phyloP scores from a whole-genome alignment of 2,329 filamentous ascomycete genomes.

The Xylaria sp. region DNA sequence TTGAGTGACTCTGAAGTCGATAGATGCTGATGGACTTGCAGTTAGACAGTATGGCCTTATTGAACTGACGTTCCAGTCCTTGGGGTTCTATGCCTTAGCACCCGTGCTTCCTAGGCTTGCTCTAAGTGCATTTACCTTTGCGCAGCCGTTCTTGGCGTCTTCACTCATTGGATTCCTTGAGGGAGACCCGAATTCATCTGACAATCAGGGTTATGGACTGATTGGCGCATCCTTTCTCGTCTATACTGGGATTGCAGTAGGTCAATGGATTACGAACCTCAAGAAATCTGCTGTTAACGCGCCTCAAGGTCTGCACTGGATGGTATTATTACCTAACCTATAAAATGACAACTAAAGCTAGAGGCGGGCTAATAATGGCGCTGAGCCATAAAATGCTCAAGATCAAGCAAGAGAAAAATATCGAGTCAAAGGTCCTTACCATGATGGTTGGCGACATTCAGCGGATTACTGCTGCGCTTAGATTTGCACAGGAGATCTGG shows the following conservation, averaged over 20 bases:
- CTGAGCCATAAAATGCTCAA: slow-evolving; percentile 28
- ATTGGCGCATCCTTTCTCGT: slow-evolving; percentile 30
- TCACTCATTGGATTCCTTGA: slow-evolving; percentile 27
- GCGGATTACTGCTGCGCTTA: slow-evolving; percentile 19
- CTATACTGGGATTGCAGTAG: slow-evolving; percentile 29
- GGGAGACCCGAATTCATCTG: not conserved
- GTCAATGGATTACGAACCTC: not conserved
- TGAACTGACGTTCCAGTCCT: slow-evolving; percentile 6
- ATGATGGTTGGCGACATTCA: slow-evolving; percentile 29
- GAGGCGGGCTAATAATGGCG: slow-evolving; percentile 23
- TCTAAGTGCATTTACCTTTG: slow-evolving; percentile 28
- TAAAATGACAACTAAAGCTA: slow-evolving; percentile 17
- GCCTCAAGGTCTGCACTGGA: slow-evolving; percentile 20
- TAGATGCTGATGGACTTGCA: slow-evolving; percentile 8
- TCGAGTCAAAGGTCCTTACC: slow-evolving; percentile 23
- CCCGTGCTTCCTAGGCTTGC: slow-evolving; percentile 27
- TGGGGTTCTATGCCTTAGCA: slow-evolving; percentile 20
- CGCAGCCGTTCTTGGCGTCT: slow-evolving; percentile 31
- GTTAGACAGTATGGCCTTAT: slow-evolving; percentile 18
- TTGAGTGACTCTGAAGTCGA: not conserved
- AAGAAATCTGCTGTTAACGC: not conserved
- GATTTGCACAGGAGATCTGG: slow-evolving; percentile 27
- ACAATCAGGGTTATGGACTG: slow-evolving; percentile 29
- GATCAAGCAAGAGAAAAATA: slow-evolving; percentile 21
- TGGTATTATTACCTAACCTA: slow-evolving; percentile 29